These are phyloP conservation scores for Boletus barrowsii DNA, from an alignment of 768 basidiomycete species.

Conservation along the genomic window DNA sequence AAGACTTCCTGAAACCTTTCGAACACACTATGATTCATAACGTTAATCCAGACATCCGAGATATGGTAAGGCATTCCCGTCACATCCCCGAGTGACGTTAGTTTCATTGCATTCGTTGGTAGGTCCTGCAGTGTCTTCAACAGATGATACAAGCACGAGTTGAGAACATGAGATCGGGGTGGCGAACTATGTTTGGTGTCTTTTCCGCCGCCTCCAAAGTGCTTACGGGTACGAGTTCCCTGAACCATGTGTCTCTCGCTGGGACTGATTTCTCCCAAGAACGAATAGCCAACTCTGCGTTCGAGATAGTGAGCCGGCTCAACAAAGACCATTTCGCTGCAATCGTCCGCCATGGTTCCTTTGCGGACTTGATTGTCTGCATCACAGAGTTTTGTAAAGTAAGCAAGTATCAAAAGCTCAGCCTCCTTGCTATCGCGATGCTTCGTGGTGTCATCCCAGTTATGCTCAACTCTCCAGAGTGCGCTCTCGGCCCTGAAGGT, in stretches of 20 bases:
- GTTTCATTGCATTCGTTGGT: background rate
- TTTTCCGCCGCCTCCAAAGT: constrained; percentile 96
- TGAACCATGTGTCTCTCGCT: background rate
- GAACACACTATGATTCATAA: constrained; percentile 98
- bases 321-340: constrained; percentile 87
- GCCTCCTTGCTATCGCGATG: constrained; percentile 94
- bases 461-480: constrained; percentile 84
- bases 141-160: constrained; percentile 98
- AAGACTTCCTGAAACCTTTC: constrained; percentile 97
- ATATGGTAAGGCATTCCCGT: constrained; percentile 65
- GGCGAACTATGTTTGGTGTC: constrained; percentile 99
- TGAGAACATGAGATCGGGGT: constrained; percentile 94
- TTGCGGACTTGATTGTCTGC: constrained; percentile 94
- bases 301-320: constrained; percentile 90
- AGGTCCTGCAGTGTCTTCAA: constrained; percentile 96
- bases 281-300: constrained; percentile 87
- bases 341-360: constrained; percentile 92
- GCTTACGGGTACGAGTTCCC: constrained; percentile 59
- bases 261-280: constrained; percentile 43
- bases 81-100: background rate
- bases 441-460: constrained; percentile 88
- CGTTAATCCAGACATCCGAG: constrained; percentile 90
- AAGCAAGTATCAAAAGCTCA: constrained; percentile 98
- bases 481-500: constrained; percentile 36
- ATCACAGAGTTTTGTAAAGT: constrained; percentile 99